Percentiles rank a stretch among this genome's conserved stretches.
phyloP scores from a whole-genome alignment of 495 filamentous ascomycete species.

The Lindgomyces ingoldianus region DNA sequence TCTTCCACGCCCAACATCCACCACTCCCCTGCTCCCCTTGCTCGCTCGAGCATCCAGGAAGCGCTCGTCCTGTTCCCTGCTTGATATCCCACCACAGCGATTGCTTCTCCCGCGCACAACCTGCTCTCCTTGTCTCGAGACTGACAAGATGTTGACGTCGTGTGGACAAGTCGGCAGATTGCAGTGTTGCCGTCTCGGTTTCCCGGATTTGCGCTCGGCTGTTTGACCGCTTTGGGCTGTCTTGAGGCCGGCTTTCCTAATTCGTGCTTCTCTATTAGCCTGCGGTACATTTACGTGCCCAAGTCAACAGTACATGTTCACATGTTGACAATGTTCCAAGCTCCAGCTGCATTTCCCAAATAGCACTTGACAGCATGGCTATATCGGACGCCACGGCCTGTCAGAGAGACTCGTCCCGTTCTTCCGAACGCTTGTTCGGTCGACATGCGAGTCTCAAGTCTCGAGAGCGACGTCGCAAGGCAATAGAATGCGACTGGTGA shows the following conservation, averaged over 20 bases:
- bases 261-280: constrained; percentile 12
- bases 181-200: constrained; percentile 15
- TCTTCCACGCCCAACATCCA: neutral
- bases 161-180: constrained; percentile 23
- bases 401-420: neutral
- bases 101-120: neutral
- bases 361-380: neutral
- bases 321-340: neutral
- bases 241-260: neutral
- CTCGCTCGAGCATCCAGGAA: neutral
- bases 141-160: constrained; percentile 7
- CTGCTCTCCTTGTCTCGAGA: neutral
- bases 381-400: neutral
- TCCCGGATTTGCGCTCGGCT: constrained; percentile 31
- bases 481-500: neutral
- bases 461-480: too few relatives aligned
- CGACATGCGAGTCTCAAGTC: neutral
- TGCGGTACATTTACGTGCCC: constrained; percentile 5
- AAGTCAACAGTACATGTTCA: constrained; percentile 13
- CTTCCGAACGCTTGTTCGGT: neutral
- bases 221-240: constrained; percentile 8
- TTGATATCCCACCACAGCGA: neutral
- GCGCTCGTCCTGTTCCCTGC: neutral
- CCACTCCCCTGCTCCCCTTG: neutral
- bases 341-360: neutral